A percentile compares a stretch with the other conserved stretches of the same genome.
phyloP scores from a whole-genome alignment of 768 basidiomycete genomes.

The Tubosaeta brunneosetosa region DNA sequence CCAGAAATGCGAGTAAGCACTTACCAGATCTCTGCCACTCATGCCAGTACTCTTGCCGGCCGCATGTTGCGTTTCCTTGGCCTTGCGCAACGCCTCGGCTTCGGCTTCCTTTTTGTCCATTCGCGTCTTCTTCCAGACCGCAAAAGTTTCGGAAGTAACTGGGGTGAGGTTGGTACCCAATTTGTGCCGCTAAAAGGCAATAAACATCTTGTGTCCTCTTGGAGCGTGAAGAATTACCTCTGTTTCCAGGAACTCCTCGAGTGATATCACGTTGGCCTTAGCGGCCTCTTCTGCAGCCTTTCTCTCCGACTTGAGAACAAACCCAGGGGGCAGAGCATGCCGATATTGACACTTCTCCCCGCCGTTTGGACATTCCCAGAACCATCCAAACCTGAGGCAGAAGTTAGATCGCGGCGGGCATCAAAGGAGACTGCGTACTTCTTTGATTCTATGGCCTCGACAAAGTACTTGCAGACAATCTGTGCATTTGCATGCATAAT shows the following conservation, averaged over 20 bases:
- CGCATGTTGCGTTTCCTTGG: slow-evolving; percentile 74
- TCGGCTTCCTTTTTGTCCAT: slow-evolving; percentile 95
- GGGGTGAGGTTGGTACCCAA: slow-evolving; percentile 86
- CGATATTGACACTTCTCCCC: slow-evolving; percentile 89
- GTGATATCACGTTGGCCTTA: slow-evolving; percentile 80
- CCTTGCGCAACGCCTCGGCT: slow-evolving; percentile 69
- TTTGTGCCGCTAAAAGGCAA: slow-evolving; percentile 75
- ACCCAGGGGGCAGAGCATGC: slow-evolving; percentile 94
- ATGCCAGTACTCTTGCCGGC: slow-evolving; percentile 92
- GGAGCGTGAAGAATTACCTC: slow-evolving; percentile 57
- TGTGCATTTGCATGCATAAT: slow-evolving; percentile 28
- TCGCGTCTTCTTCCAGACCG: slow-evolving; percentile 91
- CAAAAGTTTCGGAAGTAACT: slow-evolving; percentile 88
- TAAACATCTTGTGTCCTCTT: neutral
- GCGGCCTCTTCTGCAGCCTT: slow-evolving; percentile 90
- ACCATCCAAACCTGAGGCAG: slow-evolving; percentile 76
- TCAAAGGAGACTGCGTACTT: slow-evolving; percentile 43
- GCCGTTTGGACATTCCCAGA: slow-evolving; percentile 87
- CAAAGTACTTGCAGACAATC: slow-evolving; percentile 98
- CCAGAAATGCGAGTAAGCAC: slow-evolving; percentile 20
- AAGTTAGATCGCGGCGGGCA: neutral
- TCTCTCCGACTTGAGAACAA: slow-evolving; percentile 89
- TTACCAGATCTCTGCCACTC: slow-evolving; percentile 91
- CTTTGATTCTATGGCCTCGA: slow-evolving; percentile 90
- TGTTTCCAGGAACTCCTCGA: slow-evolving; percentile 97